Evolutionary conservation across 2,329 filamentous ascomycete species (phyloP), one percentile per base, ranked within the genome.

Genomic region (Moelleriella libera): DNA sequence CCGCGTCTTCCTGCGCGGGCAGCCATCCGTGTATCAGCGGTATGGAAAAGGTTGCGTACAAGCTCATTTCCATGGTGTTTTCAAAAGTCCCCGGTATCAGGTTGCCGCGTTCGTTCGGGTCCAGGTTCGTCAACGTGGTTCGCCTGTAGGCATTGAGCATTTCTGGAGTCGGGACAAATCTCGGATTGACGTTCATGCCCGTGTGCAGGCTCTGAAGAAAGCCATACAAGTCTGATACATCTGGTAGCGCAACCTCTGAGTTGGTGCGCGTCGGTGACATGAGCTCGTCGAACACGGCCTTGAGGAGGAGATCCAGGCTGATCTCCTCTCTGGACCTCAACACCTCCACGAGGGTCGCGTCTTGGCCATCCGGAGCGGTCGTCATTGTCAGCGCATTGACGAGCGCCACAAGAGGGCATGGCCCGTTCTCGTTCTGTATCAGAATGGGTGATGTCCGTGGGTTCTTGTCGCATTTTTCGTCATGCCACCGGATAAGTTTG

Each of bases 151-250:
- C 69, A 47, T 57, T 63, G 31, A 68, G 58, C 21, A 70, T 63
- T 11, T 74, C 68, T 6, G 66, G 60, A 0, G 69, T 73, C 2
- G 86, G 75, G 6, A 94, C 74, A 53, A 95, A 92, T 21, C 85
- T 80, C 2, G 92, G 92, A 54, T 98, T 98, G 49, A 97, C 90
- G 57, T 97, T 98, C 86, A 98, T 95, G 39, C 92, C 92, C 0
- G 89, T 97, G 56, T 96, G 88, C 2, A 98, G 69, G 43, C 87
- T 85, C 48, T 92, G 78, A 2, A 98, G 70, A 58, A 98, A 98
- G 6, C 76, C 74, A 61, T 95, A 94, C 1, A 98, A 71, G 50
- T 95, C 89, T 37, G 82, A 77, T 8, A 97, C 83, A 60, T 97
- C 92, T 0, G 90, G 90, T 29, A 97, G 66, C 12, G 79, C 69